phyloP scores from a whole-genome alignment of 2,329 filamentous ascomycete species.

The Aspergillaceae sp. region DNA sequence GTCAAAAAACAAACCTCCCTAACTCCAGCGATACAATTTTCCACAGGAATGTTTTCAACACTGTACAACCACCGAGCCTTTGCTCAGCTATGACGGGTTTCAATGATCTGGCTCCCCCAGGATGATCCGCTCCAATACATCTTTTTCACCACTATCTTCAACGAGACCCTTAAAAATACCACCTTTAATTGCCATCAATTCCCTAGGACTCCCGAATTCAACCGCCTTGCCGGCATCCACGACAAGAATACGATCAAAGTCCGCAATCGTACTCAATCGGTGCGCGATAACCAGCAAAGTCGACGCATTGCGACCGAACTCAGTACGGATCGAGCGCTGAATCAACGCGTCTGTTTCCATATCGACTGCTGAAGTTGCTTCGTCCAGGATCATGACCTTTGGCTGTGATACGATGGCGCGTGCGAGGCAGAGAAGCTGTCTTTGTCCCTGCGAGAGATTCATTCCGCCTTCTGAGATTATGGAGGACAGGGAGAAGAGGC shows the following conservation, averaged over 20 bases:
- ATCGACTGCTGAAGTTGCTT: conserved; percentile 70
- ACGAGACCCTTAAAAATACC: conserved; percentile 54
- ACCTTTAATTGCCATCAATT: conserved; percentile 47
- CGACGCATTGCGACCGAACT: conserved; percentile 50
- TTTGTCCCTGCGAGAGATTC: conserved; percentile 40
- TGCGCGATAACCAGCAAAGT: conserved; percentile 59
- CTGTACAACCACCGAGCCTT: too few relatives aligned
- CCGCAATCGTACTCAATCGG: conserved; percentile 52
- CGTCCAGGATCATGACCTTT: conserved; percentile 71
- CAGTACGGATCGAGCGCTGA: conserved; percentile 62
- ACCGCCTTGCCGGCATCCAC: conserved; percentile 58
- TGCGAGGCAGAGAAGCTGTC: conserved; percentile 20
- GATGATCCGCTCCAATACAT: conserved; percentile 11
- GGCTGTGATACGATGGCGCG: conserved; percentile 56
- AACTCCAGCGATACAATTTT: too few relatives aligned
- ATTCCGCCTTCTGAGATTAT: conserved; percentile 63
- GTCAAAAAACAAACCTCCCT: too few relatives aligned
- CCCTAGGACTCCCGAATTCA: conserved; percentile 57
- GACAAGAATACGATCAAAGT: conserved; percentile 67
- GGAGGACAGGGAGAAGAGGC: conserved; percentile 54
- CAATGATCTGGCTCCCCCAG: conserved; percentile 1
- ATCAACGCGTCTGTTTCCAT: conserved; percentile 68
- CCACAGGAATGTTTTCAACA: too few relatives aligned
- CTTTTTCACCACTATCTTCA: conserved; percentile 25
- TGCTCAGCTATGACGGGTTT: too few relatives aligned